These are phyloP conservation scores for Zygosaccharomyces sapae DNA, from an alignment of 1,139 yeast genomes.

Conservation along the genomic window DNA sequence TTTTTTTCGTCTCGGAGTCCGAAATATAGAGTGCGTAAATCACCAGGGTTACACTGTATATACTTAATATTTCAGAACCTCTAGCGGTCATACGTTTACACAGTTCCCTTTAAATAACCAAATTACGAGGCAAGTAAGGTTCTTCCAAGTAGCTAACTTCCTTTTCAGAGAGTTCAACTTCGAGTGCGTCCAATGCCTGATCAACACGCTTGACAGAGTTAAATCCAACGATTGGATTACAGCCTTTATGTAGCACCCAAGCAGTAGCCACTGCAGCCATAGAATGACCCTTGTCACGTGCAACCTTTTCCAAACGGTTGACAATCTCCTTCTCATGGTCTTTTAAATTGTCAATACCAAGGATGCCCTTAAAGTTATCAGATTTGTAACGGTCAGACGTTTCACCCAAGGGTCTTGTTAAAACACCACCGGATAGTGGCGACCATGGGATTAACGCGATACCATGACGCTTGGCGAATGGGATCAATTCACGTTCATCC, in stretches of 20 bases:
- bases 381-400: background rate
- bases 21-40: too few relatives aligned
- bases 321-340: conserved; percentile 41
- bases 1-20: too few relatives aligned
- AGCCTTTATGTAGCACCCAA: conserved; percentile 52
- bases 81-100: too few relatives aligned
- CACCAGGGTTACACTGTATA: too few relatives aligned
- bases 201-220: conserved; percentile 48
- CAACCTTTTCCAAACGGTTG: conserved; percentile 50
- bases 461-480: conserved; percentile 36
- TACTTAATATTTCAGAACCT: too few relatives aligned
- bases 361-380: background rate
- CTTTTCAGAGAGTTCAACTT: conserved; percentile 43
- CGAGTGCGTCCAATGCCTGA: conserved; percentile 48
- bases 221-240: conserved; percentile 53
- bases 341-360: background rate
- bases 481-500: conserved; percentile 51
- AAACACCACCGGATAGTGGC: conserved; percentile 48
- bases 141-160: conserved; percentile 49
- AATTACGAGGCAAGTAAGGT: conserved; percentile 39
- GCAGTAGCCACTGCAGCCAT: conserved; percentile 57
- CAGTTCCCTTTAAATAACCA: background rate
- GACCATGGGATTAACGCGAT: conserved; percentile 52
- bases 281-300: conserved; percentile 42
- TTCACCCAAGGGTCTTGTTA: conserved; percentile 41